Evolutionary conservation across 2,329 filamentous ascomycete genomes (phyloP), one percentile per base, ranked within the genome.

Genomic region (Xylaria sp.): DNA sequence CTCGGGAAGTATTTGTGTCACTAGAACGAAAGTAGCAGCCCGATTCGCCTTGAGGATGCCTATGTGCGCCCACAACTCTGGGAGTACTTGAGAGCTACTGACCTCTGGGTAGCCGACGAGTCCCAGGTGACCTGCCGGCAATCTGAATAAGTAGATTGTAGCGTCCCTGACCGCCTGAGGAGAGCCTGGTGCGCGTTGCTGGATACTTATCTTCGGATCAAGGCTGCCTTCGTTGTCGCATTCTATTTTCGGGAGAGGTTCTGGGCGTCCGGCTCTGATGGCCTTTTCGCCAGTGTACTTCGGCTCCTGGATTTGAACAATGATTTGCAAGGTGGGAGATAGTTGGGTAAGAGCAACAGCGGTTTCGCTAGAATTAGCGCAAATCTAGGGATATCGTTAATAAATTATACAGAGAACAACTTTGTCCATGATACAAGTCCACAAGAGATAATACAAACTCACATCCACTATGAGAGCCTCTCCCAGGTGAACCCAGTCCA

Each of bases 1-100:
- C 2, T 52, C 36, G 3, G 15, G 48, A 33, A 36, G n/a, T 7
- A 52, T 8, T 18, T 41, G 43, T 7, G 57, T 12, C 4, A 76
- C 73, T 15, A 82, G 54, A 15, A 82, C 66, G 13, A 82, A 70
- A 39, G 70, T 70, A 3, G 75, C 74, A 4, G 66, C 48, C 2
- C 55, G 61, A 64, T 77, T 79, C 1, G 66, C 64, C 9, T 77
- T 73, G 13, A 83, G 75, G 6, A 79, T 72, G 13, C 71, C 71
- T 1, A 80, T 60, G 67, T 82, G 78, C 4, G 75, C 76, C 15
- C 73, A 64, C 55, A 82, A 71, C 64, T 81, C 79, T 15, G 71
- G 67, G 7, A 63, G 36, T 23, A 80, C 72, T 6, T 18, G 51
- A 13, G 28, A 54, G 4, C 15, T 18, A 10, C 13, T 13, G 5